Evolutionary conservation across 208 protist genomes (phyloP), one percentile per base, ranked within the genome.

Genomic region (Acanthamoeba lenticulata): DNA sequence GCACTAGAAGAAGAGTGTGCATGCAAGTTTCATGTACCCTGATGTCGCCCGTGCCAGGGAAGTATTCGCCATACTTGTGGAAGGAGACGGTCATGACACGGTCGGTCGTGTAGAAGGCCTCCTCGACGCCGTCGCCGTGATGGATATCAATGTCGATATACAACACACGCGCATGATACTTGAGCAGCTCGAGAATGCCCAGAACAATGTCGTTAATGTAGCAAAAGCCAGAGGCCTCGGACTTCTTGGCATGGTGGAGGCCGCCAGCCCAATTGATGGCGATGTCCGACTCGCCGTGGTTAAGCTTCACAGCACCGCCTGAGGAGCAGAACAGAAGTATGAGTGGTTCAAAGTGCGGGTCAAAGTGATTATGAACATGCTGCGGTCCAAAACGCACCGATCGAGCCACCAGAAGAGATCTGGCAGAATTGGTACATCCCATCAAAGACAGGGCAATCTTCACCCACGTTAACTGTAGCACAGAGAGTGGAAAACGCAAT

Each of bases 91-190:
- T 99, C 98, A 99, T 98, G 32, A 99, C 99, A 29, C 99, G 97
- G 72, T 99, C 97, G n/a, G 99, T 99, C 24, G 97, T 98, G 95
- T 99, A 99, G 94, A 99, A 99, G 7, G 99, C 99, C 69, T 98
- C 98, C 95, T 99, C 98, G 11, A 99, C 99, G 62, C 99, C 99
- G 94, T 99, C 99, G 40, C 99, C 99, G 95, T 99, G 99, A 95
- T 99, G 99, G 90, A 99, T 98, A 95, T 99, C 99, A 81, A 99
- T 99, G 96, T 99, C 99, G 49, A 99, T 98, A 97, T 99, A 99
- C 11, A 99, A 95, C 32, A 99, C 99, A 57, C 99, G 97, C 47
- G 95, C 36, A 90, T 99, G 98, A 74, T 96, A 97, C 96, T 99
- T 99, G 49, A 99, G 97, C 27, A 99, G 97, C 88, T 99, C 99